Percentiles rank a stretch among this genome's conserved stretches.
Evolutionary conservation across 768 basidiomycete genomes (phyloP).

Genomic region (Chalciporus sphaerocephalus): DNA sequence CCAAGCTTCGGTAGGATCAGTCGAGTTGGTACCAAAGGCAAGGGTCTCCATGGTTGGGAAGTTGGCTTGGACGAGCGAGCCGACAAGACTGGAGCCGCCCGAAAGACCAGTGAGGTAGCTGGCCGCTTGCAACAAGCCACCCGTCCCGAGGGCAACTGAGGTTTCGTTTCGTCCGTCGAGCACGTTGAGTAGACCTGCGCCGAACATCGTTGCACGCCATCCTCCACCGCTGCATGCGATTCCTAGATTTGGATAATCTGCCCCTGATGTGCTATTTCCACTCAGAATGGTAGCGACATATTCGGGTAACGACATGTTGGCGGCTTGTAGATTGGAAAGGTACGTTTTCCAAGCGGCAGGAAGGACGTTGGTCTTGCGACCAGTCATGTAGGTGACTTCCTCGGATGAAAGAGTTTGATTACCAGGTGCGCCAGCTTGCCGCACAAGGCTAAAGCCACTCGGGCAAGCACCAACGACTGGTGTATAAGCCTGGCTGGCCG

Average conservation of each 20-base stretch:
- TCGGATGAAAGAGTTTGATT: not conserved
- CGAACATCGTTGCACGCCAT: constrained; percentile 36
- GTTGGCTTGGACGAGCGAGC: not conserved
- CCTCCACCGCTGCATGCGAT: constrained; percentile 42
- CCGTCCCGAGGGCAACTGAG: constrained; percentile 24
- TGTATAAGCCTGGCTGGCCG: not conserved
- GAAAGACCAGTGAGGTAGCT: constrained; percentile 37
- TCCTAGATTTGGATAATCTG: constrained; percentile 11
- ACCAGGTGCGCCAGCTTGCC: not conserved
- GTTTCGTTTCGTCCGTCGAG: constrained; percentile 33
- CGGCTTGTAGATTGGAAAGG: not conserved
- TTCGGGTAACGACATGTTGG: not conserved
- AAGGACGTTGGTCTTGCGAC: not conserved
- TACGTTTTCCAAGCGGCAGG: not conserved
- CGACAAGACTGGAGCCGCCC: not conserved
- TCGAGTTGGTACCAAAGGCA: not conserved
- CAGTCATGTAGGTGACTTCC: not conserved
- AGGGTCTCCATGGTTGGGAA: not conserved
- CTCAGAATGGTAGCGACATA: constrained; percentile 17
- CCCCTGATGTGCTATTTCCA: not conserved
- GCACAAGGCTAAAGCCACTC: not conserved
- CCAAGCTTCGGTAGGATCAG: not conserved
- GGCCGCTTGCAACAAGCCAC: constrained; percentile 35
- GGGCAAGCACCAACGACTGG: not conserved
- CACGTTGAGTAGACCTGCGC: constrained; percentile 31